Percentiles rank a stretch among this genome's conserved stretches.
phyloP scores from a whole-genome alignment of 257 asterid species.

The Euphrasia confusa region DNA sequence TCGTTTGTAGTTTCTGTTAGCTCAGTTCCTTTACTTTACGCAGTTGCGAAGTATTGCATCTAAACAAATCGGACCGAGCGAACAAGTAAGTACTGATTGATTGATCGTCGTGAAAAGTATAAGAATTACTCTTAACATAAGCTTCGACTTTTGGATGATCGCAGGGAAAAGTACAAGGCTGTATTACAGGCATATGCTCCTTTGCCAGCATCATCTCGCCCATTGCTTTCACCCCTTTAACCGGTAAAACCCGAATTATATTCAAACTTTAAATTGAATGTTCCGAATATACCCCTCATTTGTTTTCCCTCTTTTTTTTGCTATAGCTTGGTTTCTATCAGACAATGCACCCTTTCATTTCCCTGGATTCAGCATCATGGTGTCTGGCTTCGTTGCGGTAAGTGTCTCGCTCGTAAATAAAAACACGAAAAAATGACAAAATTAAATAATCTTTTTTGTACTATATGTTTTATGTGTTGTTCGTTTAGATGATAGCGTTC shows the following conservation, averaged over 20 bases:
- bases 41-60: constrained; percentile 92
- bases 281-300: background rate
- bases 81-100: constrained; percentile 79
- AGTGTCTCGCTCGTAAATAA: constrained; percentile 20
- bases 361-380: constrained; percentile 88
- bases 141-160: background rate
- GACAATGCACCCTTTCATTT: constrained; percentile 74
- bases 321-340: constrained; percentile 63
- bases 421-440: too few relatives aligned
- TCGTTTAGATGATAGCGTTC: constrained; percentile 74
- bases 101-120: background rate
- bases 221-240: constrained; percentile 74
- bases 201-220: constrained; percentile 73
- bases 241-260: constrained; percentile 36
- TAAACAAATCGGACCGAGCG: constrained; percentile 76
- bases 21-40: constrained; percentile 3
- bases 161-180: constrained; percentile 93
- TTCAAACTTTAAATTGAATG: background rate
- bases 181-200: constrained; percentile 76
- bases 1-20: background rate
- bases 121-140: background rate
- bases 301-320: background rate
- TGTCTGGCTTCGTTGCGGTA: constrained; percentile 69
- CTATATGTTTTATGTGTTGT: background rate
- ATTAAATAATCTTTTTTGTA: background rate